These are phyloP conservation scores for Microthlaspi erraticum DNA, from an alignment of 345 rosid species.

Conservation along the genomic window DNA sequence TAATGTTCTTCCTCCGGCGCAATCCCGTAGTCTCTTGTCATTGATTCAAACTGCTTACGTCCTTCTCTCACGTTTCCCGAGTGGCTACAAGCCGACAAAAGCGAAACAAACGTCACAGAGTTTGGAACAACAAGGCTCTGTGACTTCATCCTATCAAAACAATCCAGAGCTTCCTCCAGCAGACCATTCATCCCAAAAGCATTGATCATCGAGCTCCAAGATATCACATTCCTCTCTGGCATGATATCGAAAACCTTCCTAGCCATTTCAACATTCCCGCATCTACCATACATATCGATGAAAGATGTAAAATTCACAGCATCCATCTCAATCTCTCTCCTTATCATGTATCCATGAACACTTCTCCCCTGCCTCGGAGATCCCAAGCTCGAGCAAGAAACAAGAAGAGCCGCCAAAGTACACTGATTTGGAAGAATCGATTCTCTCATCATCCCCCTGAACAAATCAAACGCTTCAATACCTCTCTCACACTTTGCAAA, in stretches of 20 bases:
- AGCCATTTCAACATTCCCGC: conserved; percentile 50
- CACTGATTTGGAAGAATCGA: conserved; percentile 53
- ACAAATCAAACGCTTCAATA: conserved; percentile 52
- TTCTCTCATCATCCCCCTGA: conserved; percentile 55
- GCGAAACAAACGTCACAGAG: conserved; percentile 53
- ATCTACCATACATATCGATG: conserved; percentile 63
- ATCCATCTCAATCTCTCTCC: conserved; percentile 52
- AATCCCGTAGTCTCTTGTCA: conserved; percentile 50
- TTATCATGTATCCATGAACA: conserved; percentile 56
- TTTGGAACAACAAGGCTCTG: conserved; percentile 45
- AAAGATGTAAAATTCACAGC: conserved; percentile 50
- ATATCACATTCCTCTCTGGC: conserved; percentile 55
- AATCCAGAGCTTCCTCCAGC: conserved; percentile 51
- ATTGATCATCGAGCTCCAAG: conserved; percentile 65
- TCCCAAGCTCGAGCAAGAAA: conserved; percentile 59
- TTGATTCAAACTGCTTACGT: conserved; percentile 45
- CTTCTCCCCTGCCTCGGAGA: conserved; percentile 55
- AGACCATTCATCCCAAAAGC: conserved; percentile 61
- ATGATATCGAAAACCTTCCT: conserved; percentile 45
- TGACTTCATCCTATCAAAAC: conserved; percentile 53
- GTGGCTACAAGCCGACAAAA: conserved; percentile 58
- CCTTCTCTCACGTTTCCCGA: conserved; percentile 56
- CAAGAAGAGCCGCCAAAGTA: conserved; percentile 51
- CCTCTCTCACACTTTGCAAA: conserved; percentile 53
- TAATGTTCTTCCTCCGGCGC: conserved; percentile 59